phyloP scores from a whole-genome alignment of 2,329 filamentous ascomycete genomes.

The Elsinoe necatrix region DNA sequence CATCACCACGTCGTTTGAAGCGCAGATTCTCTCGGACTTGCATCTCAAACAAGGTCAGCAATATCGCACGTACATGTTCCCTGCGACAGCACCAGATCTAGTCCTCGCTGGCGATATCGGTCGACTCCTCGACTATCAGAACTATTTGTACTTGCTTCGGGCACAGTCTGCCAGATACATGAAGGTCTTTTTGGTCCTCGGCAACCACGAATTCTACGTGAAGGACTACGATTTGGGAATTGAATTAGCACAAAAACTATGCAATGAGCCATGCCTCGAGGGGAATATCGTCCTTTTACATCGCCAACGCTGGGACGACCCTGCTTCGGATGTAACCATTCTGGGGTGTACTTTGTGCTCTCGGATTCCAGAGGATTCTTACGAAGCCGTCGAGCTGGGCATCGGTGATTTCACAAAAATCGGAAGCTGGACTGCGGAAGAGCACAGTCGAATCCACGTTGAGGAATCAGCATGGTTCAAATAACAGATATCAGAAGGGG shows the following conservation, averaged over 20 bases:
- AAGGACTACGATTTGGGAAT: conserved; percentile 35
- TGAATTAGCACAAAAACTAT: conserved; percentile 31
- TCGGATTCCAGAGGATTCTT: conserved; percentile 31
- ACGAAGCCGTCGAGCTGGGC: conserved; percentile 25
- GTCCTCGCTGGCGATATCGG: conserved; percentile 46
- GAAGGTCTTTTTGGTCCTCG: conserved; percentile 42
- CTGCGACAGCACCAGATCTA: conserved; percentile 37
- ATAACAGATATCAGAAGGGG: conserved; percentile 34
- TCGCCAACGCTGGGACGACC: conserved; percentile 31
- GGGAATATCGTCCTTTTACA: conserved; percentile 36
- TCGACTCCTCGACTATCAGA: conserved; percentile 40
- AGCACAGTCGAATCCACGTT: conserved; percentile 42
- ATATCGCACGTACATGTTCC: conserved; percentile 26
- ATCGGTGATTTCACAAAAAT: conserved; percentile 47
- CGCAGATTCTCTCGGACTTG: conserved; percentile 45
- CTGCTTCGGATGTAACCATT: conserved; percentile 37
- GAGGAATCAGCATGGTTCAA: conserved; percentile 45
- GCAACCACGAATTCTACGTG: conserved; percentile 49
- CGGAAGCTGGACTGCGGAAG: conserved; percentile 40
- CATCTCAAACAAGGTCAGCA: conserved; percentile 38
- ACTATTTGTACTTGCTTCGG: conserved; percentile 38
- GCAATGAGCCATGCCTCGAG: conserved; percentile 32
- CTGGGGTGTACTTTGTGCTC: conserved; percentile 53
- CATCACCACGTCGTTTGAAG: not conserved
- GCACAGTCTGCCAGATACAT: conserved; percentile 37